Evolutionary conservation across 23 red algal genomes (phyloP), one percentile per base, ranked within the genome.

Genomic region (Gracilaria gracilis): DNA sequence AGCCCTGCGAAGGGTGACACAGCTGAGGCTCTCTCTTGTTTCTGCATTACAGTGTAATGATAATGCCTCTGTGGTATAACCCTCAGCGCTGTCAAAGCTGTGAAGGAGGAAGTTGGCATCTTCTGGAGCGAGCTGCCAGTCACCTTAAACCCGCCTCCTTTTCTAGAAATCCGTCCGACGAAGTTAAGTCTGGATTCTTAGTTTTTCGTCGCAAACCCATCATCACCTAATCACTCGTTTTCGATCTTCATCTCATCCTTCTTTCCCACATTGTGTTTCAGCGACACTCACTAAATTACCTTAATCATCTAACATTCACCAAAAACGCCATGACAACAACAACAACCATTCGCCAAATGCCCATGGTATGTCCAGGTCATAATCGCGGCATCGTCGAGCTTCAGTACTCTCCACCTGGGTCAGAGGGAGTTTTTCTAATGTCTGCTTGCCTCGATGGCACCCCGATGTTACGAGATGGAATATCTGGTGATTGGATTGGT

Each of bases 361-460:
- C 95, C 34, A 54, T 98, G 82, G 91, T 98, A 76, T 98, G 95
- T 61, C 95, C 95, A 17, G 95, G 95, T 25, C 95, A 98, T 73
- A 94, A 92, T 67, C 85, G 91, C 38, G 95, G 95, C 36, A 88
- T 98, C 40, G 95, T 98, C 32, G 91, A 94, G 64, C 87, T 98
- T 21, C 74, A 94, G 27, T 98, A 98, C 77, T 78, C 85, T 21
- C 83, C 82, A 0, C 80, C 93, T 31, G 85, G 79, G 13, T 33
- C 85, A 19, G 95, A 98, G 57, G 95, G 95, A 14, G 64, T 88
- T 27, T 98, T 98, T 34, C 87, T 98, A 44, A 90, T 97, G 55
- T 95, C 80, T 20, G 83, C 85, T 53, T 93, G 80, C 62, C 73
- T 93, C n/a, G 95, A 98, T 75, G 91, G 91, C 28, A 95, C 84